Base-by-base conservation (phyloP, 116 monocot species). In the Dioscorea cayenensis region DNA sequence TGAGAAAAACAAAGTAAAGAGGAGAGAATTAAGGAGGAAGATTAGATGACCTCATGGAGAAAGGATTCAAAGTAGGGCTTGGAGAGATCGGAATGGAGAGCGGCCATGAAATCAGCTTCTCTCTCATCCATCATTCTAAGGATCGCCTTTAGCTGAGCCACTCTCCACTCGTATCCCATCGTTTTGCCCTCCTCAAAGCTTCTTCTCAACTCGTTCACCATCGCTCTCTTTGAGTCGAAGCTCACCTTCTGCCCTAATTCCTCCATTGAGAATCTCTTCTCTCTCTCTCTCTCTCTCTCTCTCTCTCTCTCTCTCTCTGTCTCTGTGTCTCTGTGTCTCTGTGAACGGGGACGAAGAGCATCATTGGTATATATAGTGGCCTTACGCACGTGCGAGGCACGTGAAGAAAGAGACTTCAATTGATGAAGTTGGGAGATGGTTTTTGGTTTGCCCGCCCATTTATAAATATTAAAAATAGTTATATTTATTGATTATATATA, bases 121-220 rank as follows among this genome's bases (percentile, higher is more conserved):
- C 49, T 66, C 49, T 85, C 85, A 0, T 76, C 78, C 18, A 82
- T 51, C 81, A 85, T 76, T 73, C 36, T 72, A 6, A 25, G 4
- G 19, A 85, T 27, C 28, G 20, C 65, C 55, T 48, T 19, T 13
- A 85, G 64, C 73, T 85, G 85, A 49, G 58, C 63, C 49, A 65
- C 67, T 70, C 85, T 64, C 85, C 85, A 85, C 51, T 76, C 78
- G 66, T 78, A 82, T 21, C 36, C 43, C 73, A 59, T 64, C 63
- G 85, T 85, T 76, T 35, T 66, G 29, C 85, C 79, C 11, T 67
- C 66, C 61, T 3, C 36, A 70, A 78, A 82, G 64, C 55, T 70
- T 65, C 18, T 0, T 48, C 85, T 17, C 43, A 85, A 66, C 65
- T 65, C 78, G 32, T 25, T 16, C 66, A 85, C 72, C 35, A 85